A percentile compares a stretch with the other conserved stretches of the same genome.
These are phyloP conservation scores for Coniella vitis DNA, from an alignment of 2,329 filamentous ascomycete species.

Conservation along the genomic window DNA sequence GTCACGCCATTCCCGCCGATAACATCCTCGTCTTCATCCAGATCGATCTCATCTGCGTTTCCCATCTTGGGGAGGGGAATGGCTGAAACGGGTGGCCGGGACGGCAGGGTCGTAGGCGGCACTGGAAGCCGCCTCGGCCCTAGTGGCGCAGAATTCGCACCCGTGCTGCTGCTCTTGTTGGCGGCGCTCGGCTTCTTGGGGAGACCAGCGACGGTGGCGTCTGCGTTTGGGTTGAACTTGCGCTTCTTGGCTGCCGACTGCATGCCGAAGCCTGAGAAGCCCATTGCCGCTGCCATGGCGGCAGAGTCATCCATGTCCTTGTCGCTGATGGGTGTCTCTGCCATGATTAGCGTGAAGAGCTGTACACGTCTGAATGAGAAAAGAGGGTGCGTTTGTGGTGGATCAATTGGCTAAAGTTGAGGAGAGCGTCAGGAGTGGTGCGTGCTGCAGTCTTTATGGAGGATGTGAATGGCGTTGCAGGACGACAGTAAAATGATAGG, in stretches of 20 bases:
- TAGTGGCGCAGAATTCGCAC: slow-evolving; percentile 32
- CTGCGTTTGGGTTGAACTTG: slow-evolving; percentile 53
- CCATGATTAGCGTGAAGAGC: not conserved
- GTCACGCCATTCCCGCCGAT: no score
- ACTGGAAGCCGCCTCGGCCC: slow-evolving; percentile 26
- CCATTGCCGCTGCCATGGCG: slow-evolving; percentile 62
- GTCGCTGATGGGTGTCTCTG: no score
- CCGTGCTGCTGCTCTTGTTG: slow-evolving; percentile 20
- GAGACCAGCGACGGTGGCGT: slow-evolving; percentile 36
- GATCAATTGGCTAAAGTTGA: no score
- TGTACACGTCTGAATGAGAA: not conserved
- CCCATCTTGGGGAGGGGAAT: not conserved
- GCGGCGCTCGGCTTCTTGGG: slow-evolving; percentile 21
- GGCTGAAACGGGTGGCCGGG: slow-evolving; percentile 10
- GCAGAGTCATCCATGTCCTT: slow-evolving; percentile 29
- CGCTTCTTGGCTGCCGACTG: slow-evolving; percentile 56
- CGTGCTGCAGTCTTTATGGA: no score
- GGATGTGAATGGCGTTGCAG: no score
- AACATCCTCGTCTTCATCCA: slow-evolving; percentile 26
- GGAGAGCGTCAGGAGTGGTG: no score
- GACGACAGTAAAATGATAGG: no score
- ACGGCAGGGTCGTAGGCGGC: slow-evolving; percentile 15
- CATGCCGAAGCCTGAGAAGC: slow-evolving; percentile 64
- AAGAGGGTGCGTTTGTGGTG: no score
- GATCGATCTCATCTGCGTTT: slow-evolving; percentile 41